A percentile compares a stretch with the other conserved stretches of the same genome.
Conservation (phyloP, 768 basidiomycete species). For the Mycena maculata region DNA sequence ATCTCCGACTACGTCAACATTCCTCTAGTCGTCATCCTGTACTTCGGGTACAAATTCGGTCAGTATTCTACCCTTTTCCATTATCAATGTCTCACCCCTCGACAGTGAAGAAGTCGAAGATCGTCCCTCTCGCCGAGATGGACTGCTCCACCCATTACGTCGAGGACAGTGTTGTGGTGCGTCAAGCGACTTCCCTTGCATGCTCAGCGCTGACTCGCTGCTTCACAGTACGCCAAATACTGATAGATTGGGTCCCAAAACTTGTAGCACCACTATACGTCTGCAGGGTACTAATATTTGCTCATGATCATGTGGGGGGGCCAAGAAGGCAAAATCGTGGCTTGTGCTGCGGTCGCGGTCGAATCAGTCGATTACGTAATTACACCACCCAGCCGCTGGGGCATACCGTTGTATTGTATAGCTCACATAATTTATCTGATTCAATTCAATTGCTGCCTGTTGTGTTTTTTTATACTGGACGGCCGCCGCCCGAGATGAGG, state of each 20-base stretch:
- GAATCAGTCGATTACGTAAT: background rate
- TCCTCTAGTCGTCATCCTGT: slow-evolving; percentile 36
- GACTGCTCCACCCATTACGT: slow-evolving; percentile 38
- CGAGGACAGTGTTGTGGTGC: slow-evolving; percentile 32
- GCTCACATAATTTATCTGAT: slow-evolving; percentile 15
- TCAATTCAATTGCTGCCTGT: background rate
- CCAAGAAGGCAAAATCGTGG: background rate
- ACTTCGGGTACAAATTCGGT: slow-evolving; percentile 37
- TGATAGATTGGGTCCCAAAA: slow-evolving; percentile 18
- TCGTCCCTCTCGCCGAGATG: slow-evolving; percentile 34
- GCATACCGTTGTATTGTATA: background rate
- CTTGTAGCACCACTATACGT: slow-evolving; percentile 16
- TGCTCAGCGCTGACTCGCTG: background rate
- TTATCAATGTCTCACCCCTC: background rate
- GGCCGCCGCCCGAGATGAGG: no score
- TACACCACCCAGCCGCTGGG: background rate
- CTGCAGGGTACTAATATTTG: slow-evolving; percentile 15
- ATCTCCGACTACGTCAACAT: slow-evolving; percentile 41
- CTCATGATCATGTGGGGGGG: slow-evolving; percentile 3
- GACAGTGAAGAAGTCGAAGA: slow-evolving; percentile 32
- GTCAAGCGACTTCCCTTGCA: background rate
- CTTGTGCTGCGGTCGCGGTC: background rate
- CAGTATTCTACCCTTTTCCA: background rate
- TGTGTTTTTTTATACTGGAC: background rate
- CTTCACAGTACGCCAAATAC: slow-evolving; percentile 31